These are phyloP conservation scores for Gossypium schwendimanii DNA, from an alignment of 441 rosid species.

Conservation along the genomic window DNA sequence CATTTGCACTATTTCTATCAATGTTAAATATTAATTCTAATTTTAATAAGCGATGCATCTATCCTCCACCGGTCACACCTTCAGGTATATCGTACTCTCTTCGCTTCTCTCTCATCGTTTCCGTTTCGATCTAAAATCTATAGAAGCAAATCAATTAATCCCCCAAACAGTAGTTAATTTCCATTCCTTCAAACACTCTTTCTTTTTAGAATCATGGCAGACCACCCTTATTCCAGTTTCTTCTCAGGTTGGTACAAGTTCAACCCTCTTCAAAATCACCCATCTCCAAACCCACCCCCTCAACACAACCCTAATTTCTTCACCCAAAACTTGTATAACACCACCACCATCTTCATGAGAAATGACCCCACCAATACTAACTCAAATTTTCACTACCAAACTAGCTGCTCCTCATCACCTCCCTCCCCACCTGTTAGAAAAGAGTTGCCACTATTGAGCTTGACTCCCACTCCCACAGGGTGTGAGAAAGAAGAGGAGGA, in stretches of 20 bases:
- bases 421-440: conserved; percentile 84
- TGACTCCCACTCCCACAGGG: conserved; percentile 69
- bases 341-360: background rate
- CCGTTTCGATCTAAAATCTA: conserved; percentile 10
- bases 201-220: conserved; percentile 49
- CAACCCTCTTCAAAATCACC: conserved; percentile 39
- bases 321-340: conserved; percentile 23
- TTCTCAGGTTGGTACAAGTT: conserved; percentile 52
- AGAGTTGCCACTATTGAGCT: conserved; percentile 72
- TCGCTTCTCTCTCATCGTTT: conserved; percentile 24
- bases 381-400: conserved; percentile 23
- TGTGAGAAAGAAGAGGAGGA: conserved; percentile 11
- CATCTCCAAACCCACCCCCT: conserved; percentile 33
- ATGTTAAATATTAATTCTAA: background rate
- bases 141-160: conserved; percentile 41
- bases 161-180: conserved; percentile 23
- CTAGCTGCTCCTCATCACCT: conserved; percentile 29
- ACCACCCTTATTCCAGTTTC: conserved; percentile 73
- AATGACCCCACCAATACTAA: conserved; percentile 12
- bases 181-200: background rate
- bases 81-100: conserved; percentile 37
- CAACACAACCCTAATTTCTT: conserved; percentile 14
- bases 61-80: conserved; percentile 36
- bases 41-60: background rate
- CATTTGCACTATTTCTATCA: too few species aligned